Conservation (phyloP, 495 filamentous ascomycete species). For the Staphylotrichum tortipilum region DNA sequence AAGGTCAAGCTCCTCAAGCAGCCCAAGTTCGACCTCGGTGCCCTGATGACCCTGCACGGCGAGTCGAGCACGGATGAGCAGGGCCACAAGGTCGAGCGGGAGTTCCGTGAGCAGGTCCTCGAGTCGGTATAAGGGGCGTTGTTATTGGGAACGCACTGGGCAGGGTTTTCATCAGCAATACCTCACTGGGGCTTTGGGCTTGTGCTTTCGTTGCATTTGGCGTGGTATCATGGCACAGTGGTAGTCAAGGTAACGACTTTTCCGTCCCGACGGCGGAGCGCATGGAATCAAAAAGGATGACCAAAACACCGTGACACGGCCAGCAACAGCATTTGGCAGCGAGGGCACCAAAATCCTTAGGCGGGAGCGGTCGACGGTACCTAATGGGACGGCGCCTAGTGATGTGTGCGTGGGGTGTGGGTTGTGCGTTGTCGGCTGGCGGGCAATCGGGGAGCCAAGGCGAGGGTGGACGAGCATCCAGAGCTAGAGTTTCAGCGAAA, state of each 20-base stretch:
- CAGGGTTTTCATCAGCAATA: slow-evolving; percentile 46
- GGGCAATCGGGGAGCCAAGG: slow-evolving; percentile 6
- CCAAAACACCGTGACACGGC: slow-evolving; percentile 23
- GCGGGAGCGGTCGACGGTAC: slow-evolving; percentile 5
- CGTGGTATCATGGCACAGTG: slow-evolving; percentile 43
- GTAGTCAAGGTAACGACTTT: slow-evolving; percentile 39
- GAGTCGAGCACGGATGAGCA: slow-evolving; percentile 93
- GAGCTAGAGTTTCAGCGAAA: slow-evolving; percentile 10
- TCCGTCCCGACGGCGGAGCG: slow-evolving; percentile 24
- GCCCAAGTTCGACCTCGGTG: slow-evolving; percentile 97
- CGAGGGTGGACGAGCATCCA: slow-evolving; percentile 3
- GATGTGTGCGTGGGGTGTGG: neutral
- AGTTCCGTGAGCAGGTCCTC: slow-evolving; percentile 96
- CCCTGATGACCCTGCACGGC: slow-evolving; percentile 88
- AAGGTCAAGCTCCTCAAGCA: slow-evolving; percentile 98
- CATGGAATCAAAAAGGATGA: slow-evolving; percentile 33
- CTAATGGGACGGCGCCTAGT: slow-evolving; percentile 2
- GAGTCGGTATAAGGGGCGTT: slow-evolving; percentile 71
- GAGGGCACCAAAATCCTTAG: slow-evolving; percentile 4
- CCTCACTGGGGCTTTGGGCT: slow-evolving; percentile 39
- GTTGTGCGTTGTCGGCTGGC: slow-evolving; percentile 1
- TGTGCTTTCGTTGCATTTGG: slow-evolving; percentile 51
- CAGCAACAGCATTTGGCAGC: slow-evolving; percentile 11
- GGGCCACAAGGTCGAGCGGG: slow-evolving; percentile 96
- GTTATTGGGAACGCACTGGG: slow-evolving; percentile 36